These are phyloP conservation scores for Chloropicon primus DNA, from an alignment of 139 green algal species.

Conservation along the genomic window DNA sequence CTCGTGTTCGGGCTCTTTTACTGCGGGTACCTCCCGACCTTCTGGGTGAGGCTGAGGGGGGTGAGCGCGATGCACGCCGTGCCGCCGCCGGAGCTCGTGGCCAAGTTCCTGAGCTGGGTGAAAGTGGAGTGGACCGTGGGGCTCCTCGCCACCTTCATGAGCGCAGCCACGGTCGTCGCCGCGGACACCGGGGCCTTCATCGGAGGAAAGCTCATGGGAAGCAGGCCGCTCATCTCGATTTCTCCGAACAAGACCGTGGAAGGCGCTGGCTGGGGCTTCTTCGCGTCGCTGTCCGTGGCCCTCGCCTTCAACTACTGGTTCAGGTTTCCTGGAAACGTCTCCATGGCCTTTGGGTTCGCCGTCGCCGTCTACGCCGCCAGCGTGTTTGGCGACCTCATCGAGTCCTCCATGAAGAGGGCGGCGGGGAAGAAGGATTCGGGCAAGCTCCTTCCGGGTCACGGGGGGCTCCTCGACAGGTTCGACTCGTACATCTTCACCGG, in stretches of 20 bases:
- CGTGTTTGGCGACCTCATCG: constrained; percentile 96
- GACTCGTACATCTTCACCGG: constrained; percentile 97
- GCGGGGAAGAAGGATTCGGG: constrained; percentile 77
- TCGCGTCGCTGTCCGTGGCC: constrained; percentile 35
- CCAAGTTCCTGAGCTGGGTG: background rate
- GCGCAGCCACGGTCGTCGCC: constrained; percentile 62
- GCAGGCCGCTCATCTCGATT: constrained; percentile 64
- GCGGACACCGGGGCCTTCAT: constrained; percentile 81
- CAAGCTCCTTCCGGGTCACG: constrained; percentile 91
- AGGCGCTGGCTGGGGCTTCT: constrained; percentile 61
- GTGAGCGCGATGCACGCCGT: constrained; percentile 21
- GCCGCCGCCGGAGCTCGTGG: background rate
- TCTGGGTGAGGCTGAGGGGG: constrained; percentile 79
- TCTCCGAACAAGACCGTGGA: constrained; percentile 92
- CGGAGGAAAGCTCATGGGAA: constrained; percentile 55
- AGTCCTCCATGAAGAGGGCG: constrained; percentile 94
- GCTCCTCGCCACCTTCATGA: constrained; percentile 60
- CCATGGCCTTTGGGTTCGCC: background rate
- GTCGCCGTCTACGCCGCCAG: constrained; percentile 42
- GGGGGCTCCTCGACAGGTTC: constrained; percentile 84
- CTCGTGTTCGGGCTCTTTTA: constrained; percentile 84
- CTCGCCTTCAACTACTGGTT: constrained; percentile 17
- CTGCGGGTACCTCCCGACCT: constrained; percentile 83
- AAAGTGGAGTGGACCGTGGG: constrained; percentile 48
- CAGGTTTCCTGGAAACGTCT: background rate